Conservation (phyloP, 768 basidiomycete genomes). For the Xerocomellus chrysenteron region DNA sequence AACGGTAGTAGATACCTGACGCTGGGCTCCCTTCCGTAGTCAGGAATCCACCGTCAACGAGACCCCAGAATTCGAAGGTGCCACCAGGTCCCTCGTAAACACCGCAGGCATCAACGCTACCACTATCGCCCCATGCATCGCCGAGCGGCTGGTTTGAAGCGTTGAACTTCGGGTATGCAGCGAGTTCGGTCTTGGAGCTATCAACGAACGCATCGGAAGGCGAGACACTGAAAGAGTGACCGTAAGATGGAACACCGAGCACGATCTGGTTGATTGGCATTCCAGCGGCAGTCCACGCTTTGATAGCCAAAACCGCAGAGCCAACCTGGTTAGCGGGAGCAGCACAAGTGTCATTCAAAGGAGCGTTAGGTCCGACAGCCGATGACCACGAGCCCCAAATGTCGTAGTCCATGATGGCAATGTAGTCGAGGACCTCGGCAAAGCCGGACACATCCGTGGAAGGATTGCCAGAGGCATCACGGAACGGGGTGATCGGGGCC, state of each 20-base stretch:
- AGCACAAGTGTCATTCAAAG: constrained; percentile 75
- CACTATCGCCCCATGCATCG: constrained; percentile 52
- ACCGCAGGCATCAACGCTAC: constrained; percentile 57
- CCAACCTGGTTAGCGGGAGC: constrained; percentile 56
- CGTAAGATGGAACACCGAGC: constrained; percentile 80
- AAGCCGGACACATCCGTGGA: constrained; percentile 70
- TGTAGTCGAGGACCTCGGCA: constrained; percentile 64
- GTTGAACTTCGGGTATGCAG: constrained; percentile 51
- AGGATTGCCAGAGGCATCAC: constrained; percentile 56
- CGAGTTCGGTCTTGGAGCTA: constrained; percentile 37
- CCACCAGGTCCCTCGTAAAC: constrained; percentile 46
- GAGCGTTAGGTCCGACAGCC: constrained; percentile 75
- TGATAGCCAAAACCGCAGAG: constrained; percentile 72
- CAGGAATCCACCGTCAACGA: constrained; percentile 58
- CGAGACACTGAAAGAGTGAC: constrained; percentile 63
- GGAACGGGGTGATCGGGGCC: constrained; percentile 64
- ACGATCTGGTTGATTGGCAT: constrained; percentile 70
- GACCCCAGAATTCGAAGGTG: constrained; percentile 57
- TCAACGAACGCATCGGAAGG: constrained; percentile 36
- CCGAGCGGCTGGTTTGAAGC: constrained; percentile 45
- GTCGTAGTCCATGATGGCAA: constrained; percentile 68
- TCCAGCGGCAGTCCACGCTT: constrained; percentile 72
- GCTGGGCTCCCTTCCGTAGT: constrained; percentile 30
- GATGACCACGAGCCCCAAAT: constrained; percentile 51
- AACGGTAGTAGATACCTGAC: constrained; percentile 51